Evolutionary conservation across 2,329 filamentous ascomycete species (phyloP).

Genomic region (Pseudocercospora eumusae): DNA sequence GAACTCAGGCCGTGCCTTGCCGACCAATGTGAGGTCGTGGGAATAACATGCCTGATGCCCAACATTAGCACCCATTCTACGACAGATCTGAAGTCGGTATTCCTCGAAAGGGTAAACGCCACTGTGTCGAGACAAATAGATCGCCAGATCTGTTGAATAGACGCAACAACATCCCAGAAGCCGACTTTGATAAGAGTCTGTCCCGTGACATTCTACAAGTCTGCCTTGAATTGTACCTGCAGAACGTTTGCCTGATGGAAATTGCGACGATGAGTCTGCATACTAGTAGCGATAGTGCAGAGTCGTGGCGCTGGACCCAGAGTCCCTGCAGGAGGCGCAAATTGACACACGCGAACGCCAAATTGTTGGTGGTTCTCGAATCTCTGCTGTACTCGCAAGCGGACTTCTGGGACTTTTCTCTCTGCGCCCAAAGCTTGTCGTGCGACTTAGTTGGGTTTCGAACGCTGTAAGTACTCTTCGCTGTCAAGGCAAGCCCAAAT

Average conservation of each 20-base stretch:
- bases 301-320: neutral
- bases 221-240: neutral
- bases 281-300: neutral
- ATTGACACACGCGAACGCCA: slow-evolving; percentile 1
- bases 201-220: neutral
- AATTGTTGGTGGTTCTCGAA: neutral
- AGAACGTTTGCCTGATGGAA: slow-evolving; percentile 1
- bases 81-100: neutral
- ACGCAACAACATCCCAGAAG: neutral
- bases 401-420: neutral
- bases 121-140: neutral
- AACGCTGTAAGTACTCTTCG: neutral
- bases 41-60: neutral
- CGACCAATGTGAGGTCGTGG: neutral
- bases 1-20: neutral
- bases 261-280: neutral
- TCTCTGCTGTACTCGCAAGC: neutral
- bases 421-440: neutral
- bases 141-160: neutral
- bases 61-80: neutral
- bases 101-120: neutral
- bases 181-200: neutral
- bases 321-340: slow-evolving; percentile 4
- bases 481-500: neutral
- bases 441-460: neutral